Evolutionary conservation across 2,329 filamentous ascomycete genomes (phyloP).

Genomic region (Phyllosticta citribraziliensis): DNA sequence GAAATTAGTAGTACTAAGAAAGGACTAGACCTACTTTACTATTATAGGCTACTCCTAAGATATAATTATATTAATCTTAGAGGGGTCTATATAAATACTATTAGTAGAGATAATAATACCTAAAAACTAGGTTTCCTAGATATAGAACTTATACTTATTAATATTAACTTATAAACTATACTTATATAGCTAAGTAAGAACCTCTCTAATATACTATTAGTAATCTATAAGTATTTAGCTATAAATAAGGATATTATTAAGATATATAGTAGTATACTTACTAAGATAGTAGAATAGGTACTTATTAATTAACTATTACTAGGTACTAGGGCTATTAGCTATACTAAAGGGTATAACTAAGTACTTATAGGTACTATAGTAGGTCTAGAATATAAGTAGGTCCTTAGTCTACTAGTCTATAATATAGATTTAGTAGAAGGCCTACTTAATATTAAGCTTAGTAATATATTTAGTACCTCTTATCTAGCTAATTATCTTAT

Average conservation of each 20-base stretch:
- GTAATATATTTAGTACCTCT: conserved; percentile 11
- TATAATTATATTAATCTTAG: conserved; percentile 10
- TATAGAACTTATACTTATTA: conserved; percentile 10
- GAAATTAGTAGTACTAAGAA: conserved; percentile 13
- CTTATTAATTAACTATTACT: conserved; percentile 14
- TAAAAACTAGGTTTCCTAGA: conserved; percentile 9
- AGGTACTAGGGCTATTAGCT: conserved; percentile 11
- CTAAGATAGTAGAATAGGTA: conserved; percentile 9
- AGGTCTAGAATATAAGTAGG: conserved; percentile 8
- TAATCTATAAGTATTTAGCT: conserved; percentile 6
- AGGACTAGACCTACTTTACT: conserved; percentile 7
- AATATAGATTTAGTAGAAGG: conserved; percentile 12
- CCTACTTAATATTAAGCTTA: conserved; percentile 11
- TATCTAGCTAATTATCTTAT: conserved; percentile 7
- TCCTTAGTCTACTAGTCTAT: conserved; percentile 10
- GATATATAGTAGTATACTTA: conserved; percentile 12
- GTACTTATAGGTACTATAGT: conserved; percentile 12
- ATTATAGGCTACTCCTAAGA: background rate
- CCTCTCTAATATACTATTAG: conserved; percentile 5
- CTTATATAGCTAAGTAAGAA: conserved; percentile 2
- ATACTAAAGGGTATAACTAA: conserved; percentile 13
- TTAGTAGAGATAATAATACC: conserved; percentile 12
- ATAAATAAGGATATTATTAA: conserved; percentile 15
- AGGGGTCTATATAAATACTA: conserved; percentile 6
- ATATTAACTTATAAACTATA: conserved; percentile 7